Conservation (phyloP, 305 asterid genomes). For the Solanum hybrid region DNA sequence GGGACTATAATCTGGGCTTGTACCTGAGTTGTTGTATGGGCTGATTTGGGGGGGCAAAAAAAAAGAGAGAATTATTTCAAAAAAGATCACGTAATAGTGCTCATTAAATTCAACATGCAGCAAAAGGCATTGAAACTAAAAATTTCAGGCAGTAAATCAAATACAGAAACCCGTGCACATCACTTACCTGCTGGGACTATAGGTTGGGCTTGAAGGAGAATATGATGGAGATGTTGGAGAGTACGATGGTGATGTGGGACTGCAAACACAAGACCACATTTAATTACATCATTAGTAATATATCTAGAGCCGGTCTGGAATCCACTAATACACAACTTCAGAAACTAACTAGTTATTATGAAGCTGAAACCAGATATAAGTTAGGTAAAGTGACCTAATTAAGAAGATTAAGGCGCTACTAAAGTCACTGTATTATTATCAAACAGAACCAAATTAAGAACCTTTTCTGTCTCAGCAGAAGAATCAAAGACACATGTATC, state of each 20-base stretch:
- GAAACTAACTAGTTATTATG: neutral
- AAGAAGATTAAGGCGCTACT: neutral
- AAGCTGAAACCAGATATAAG: neutral
- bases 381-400: neutral
- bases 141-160: neutral
- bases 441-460: neutral
- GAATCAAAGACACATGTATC: neutral
- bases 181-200: conserved; percentile 90
- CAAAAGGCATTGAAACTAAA: neutral
- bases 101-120: neutral
- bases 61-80: neutral
- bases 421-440: neutral
- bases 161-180: neutral
- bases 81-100: neutral
- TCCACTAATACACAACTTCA: neutral
- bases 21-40: conserved; percentile 59
- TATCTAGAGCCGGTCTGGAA: neutral
- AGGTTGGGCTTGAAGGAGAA: conserved; percentile 91
- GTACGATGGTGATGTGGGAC: conserved; percentile 93
- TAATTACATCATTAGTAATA: neutral
- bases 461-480: neutral
- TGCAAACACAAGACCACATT: conserved; percentile 30
- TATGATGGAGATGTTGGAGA: conserved; percentile 90
- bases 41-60: conserved; percentile 25
- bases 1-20: conserved; percentile 72